Percentiles rank a stretch among this genome's conserved stretches.
These are phyloP conservation scores for Wallacemonas sp. DNA, from an alignment of 208 protist species.

Conservation along the genomic window DNA sequence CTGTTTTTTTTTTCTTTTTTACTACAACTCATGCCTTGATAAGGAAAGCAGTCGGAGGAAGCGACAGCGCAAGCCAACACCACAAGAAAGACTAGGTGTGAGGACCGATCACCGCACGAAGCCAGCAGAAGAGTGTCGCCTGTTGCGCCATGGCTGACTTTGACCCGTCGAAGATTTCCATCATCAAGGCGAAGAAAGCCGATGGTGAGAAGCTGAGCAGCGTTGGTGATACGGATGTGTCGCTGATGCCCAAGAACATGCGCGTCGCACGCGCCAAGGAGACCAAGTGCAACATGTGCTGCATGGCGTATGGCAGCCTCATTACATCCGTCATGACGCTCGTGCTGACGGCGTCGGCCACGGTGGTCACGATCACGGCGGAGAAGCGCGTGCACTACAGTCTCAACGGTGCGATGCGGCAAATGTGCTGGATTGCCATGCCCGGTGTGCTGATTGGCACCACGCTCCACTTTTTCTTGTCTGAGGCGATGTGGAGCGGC, in stretches of 20 bases:
- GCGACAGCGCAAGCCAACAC: too few species aligned
- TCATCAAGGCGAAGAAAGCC: slow-evolving; percentile 76
- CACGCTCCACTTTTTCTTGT: slow-evolving; percentile 83
- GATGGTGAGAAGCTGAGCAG: slow-evolving; percentile 53
- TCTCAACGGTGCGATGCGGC: slow-evolving; percentile 74
- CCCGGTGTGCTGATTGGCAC: slow-evolving; percentile 68
- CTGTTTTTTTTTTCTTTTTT: too few species aligned
- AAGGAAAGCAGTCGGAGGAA: too few species aligned
- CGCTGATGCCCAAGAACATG: slow-evolving; percentile 29
- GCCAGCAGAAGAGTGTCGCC: background rate
- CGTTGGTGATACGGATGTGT: slow-evolving; percentile 42
- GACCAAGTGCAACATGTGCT: slow-evolving; percentile 72
- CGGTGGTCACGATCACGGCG: slow-evolving; percentile 51
- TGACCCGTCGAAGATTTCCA: slow-evolving; percentile 76
- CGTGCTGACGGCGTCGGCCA: slow-evolving; percentile 46
- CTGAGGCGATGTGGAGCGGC: slow-evolving; percentile 85
- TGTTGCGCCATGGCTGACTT: background rate
- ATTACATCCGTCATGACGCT: slow-evolving; percentile 54
- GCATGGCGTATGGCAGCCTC: slow-evolving; percentile 67
- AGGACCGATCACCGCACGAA: too few species aligned
- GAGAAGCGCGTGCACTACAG: slow-evolving; percentile 82
- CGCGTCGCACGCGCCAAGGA: slow-evolving; percentile 31
- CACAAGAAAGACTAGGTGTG: too few species aligned
- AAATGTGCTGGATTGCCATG: slow-evolving; percentile 68
- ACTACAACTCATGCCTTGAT: too few species aligned